Evolutionary conservation across 202 grass and related monocot species (phyloP).

Genomic region (Dendrocalamus latiflorus): DNA sequence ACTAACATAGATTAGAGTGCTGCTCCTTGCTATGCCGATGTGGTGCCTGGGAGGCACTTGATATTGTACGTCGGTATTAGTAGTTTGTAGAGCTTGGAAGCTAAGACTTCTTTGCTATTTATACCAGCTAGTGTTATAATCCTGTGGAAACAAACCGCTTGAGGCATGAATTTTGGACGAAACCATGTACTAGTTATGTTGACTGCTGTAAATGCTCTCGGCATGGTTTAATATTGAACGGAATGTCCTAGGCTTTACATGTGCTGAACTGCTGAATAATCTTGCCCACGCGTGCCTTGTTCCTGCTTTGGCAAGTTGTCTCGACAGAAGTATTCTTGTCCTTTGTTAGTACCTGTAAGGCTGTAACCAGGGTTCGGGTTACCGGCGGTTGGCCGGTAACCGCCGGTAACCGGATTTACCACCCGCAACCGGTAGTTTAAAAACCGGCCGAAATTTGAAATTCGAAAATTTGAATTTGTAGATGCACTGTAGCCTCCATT

Average conservation of each 20-base stretch:
- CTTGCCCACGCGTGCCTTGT: neutral
- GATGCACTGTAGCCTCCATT: too few relatives aligned
- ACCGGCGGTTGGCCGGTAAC: too few relatives aligned
- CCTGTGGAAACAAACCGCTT: neutral
- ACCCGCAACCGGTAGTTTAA: too few relatives aligned
- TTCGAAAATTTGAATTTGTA: too few relatives aligned
- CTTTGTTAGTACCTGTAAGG: neutral
- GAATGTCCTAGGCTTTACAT: neutral
- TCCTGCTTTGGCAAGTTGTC: neutral
- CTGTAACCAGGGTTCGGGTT: too few relatives aligned
- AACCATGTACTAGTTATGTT: neutral
- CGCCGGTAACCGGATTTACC: too few relatives aligned
- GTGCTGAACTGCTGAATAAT: neutral
- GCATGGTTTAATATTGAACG: conserved; percentile 16
- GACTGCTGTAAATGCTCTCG: conserved; percentile 17
- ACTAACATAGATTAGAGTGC: conserved; percentile 38
- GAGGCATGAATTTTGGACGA: conserved; percentile 24
- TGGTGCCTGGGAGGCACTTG: neutral
- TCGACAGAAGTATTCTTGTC: neutral
- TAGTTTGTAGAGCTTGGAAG: conserved; percentile 18
- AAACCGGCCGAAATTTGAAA: too few relatives aligned
- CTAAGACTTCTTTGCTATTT: conserved; percentile 2
- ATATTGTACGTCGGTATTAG: conserved; percentile 1
- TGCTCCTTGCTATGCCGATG: conserved; percentile 22
- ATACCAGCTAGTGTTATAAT: conserved; percentile 24